Evolutionary conservation across 768 basidiomycete genomes (phyloP).

Genomic region (Hygrophoropsis aurantiaca): DNA sequence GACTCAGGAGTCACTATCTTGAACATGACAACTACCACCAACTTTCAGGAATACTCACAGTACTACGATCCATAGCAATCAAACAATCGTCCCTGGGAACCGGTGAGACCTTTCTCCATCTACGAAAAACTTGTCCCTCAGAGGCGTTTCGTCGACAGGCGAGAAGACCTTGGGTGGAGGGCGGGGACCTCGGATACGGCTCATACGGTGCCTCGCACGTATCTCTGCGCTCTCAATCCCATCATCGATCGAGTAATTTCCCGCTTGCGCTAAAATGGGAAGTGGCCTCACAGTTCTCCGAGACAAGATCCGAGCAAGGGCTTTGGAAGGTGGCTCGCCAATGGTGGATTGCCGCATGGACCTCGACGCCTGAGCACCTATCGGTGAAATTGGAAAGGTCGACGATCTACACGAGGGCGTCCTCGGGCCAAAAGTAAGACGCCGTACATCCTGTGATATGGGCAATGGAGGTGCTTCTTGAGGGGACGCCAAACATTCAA

Average conservation of each 20-base stretch:
- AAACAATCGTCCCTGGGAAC: too few species aligned
- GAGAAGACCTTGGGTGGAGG: constrained; percentile 5
- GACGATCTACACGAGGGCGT: neutral
- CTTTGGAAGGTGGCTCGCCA: neutral
- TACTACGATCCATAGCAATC: too few species aligned
- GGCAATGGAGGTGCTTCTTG: neutral
- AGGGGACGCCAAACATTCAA: neutral
- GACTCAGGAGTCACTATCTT: too few species aligned
- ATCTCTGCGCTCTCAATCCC: too few species aligned
- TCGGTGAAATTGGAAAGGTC: neutral
- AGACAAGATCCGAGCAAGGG: too few species aligned
- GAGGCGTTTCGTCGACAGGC: neutral
- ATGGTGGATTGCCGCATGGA: too few species aligned
- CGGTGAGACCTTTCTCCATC: too few species aligned
- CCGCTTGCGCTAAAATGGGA: too few species aligned
- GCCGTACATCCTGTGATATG: neutral
- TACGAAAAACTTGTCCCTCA: neutral
- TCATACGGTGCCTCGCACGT: neutral
- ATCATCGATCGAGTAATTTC: too few species aligned
- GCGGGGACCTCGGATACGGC: constrained; percentile 7
- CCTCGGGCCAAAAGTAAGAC: neutral
- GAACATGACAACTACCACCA: too few species aligned
- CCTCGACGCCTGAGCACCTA: neutral
- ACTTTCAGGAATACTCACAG: too few species aligned
- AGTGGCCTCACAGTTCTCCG: too few species aligned